phyloP scores from a whole-genome alignment of 352 stramenopile genomes.

The Phytophthora citricola region DNA sequence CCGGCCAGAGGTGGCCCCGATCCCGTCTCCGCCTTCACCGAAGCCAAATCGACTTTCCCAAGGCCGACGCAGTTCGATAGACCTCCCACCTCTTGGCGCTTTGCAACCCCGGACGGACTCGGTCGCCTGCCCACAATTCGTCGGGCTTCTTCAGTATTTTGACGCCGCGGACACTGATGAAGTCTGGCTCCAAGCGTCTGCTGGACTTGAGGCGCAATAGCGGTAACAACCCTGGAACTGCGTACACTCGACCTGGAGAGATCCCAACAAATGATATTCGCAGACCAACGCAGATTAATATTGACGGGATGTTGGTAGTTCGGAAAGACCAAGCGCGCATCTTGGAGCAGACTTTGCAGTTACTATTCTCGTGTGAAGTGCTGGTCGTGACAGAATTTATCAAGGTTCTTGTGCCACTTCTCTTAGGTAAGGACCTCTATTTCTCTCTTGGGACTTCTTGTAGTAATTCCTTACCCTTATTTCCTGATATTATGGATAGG shows the following conservation, averaged over 20 bases:
- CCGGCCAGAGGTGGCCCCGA: neutral
- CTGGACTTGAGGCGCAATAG: conserved; percentile 28
- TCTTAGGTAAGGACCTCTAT: conserved; percentile 21
- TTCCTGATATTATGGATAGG: conserved; percentile 11
- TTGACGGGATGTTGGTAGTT: conserved; percentile 33
- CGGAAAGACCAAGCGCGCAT: conserved; percentile 43
- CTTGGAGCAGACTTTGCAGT: conserved; percentile 36
- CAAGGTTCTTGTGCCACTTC: conserved; percentile 39
- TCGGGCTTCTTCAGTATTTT: conserved; percentile 32
- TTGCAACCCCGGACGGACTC: conserved; percentile 15
- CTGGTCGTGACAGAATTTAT: conserved; percentile 45
- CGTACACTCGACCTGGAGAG: conserved; percentile 1
- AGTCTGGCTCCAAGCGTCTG: conserved; percentile 28
- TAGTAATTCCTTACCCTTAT: neutral
- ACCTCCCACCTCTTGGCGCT: conserved; percentile 23
- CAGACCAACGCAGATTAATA: conserved; percentile 28
- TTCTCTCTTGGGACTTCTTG: too few relatives aligned
- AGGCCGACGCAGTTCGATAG: conserved; percentile 5
- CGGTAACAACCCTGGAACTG: neutral
- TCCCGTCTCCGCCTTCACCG: neutral
- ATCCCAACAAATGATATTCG: neutral
- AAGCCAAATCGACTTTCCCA: conserved; percentile 10
- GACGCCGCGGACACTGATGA: conserved; percentile 28
- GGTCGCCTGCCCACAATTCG: neutral
- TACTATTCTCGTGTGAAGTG: conserved; percentile 47